Evolutionary conservation across 2,329 filamentous ascomycete species (phyloP), one percentile per base, ranked within the genome.

Genomic region (Hymenoscyphus occultus): DNA sequence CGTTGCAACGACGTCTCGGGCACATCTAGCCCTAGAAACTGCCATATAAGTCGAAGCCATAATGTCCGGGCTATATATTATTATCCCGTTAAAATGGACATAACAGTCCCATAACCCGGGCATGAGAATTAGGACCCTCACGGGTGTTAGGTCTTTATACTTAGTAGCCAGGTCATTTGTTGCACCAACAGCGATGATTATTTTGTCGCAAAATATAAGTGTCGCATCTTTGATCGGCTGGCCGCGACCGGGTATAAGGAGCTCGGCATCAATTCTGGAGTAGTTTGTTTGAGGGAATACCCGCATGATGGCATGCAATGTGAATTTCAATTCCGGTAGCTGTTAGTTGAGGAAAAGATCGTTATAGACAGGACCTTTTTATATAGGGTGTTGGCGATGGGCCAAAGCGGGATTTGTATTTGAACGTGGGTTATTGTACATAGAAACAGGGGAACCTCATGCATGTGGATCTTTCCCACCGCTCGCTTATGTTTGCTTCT

Each of bases 231-330:
- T 65, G 65, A 79, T 69, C 7, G 80, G 80, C 9, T 78, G 66
- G 9, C 79, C 80, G 28, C 76, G 76, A 28, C 80, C 81, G 1
- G 81, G 81, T 54, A 83, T 82, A 7, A 83, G 73, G 13, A 82
- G 16, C 13, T 31, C 59, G 5, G 59, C 59, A 14, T 56, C 22
- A 35, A 56, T n/a, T 14, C 54, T 28, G 16, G 31, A 13, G 5
- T 31, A 6, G 32, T 28, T 28, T 13, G 54, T 5, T n/a, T 35
- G n/a, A 35, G 22, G 10, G 19, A 31, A 14, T 45, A 45, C 42
- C 9, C 4, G 42, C 42, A 45, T 45, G 4, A n/a, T 45, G 42
- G 4, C 2, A 19, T 6, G 5, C n/a, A 45, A 19, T 45, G 16
- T n/a, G 16, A n/a, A n/a, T 16, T 14, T 35, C 5, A 1, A 35